Evolutionary conservation across 2,329 filamentous ascomycete genomes (phyloP), one percentile per base, ranked within the genome.

Genomic region (Stagonosporopsis rhizophila): DNA sequence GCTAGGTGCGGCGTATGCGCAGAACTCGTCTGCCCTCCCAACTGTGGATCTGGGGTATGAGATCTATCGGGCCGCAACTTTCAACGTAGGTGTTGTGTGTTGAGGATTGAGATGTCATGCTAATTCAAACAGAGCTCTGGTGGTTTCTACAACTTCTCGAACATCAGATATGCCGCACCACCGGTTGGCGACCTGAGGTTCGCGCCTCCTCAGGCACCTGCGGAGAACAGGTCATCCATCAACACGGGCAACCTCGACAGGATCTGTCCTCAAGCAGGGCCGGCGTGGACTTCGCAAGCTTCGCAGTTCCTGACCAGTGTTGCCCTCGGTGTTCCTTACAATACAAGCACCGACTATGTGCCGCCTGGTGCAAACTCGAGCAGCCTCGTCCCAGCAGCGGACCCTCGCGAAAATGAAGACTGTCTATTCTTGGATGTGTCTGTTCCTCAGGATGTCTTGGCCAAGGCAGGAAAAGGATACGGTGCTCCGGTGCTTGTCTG

Each of bases 121-220:
- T 64, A 35, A 67, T 40, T 32, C 44, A 75, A 9, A 17, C 42
- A 75, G 77, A 65, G 73, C 55, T 72, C 78, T 0, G 70, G 69
- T n/a, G 69, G 74, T 20, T 75, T 80, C 59, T 85, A 83, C 70
- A 83, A 81, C 58, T 86, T 86, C 71, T 80, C 74, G 48, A 85
- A 86, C 62, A 84, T 86, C 58, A 79, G 83, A 39, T 86, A 81
- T 68, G 84, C 82, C 6, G 80, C 81, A 23, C 79, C 84, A 14
- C 83, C 84, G 1, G 58, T 81, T 2, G 83, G 81, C 9, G 64
- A 82, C 14, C 68, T 83, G 40, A 76, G 84, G 22, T 86, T 84
- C 60, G 75, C 75, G 17, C 77, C 79, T 27, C 83, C 84, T 2
- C 71, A 74, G 20, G 61, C 73, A 9, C 80, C 81, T 3, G 70